phyloP scores from a whole-genome alignment of 441 rosid species.

The Adansonia grandidieri region DNA sequence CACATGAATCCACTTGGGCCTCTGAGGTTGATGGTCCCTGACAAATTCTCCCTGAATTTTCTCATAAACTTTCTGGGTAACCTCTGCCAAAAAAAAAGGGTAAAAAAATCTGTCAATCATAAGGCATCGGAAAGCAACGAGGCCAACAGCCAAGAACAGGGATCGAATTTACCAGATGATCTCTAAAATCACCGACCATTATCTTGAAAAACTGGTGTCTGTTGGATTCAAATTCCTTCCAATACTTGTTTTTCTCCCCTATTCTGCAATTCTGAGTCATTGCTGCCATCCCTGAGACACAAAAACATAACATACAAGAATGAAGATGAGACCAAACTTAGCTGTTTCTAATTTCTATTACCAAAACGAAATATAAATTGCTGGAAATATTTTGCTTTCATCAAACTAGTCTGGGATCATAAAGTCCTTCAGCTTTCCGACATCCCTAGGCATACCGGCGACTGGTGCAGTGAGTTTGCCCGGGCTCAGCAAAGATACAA shows the following conservation, averaged over 20 bases:
- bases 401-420: too few species aligned
- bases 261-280: neutral
- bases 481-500: too few species aligned
- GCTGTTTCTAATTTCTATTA: neutral
- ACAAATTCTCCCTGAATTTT: slow-evolving; percentile 17
- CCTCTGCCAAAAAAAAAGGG: slow-evolving; percentile 12
- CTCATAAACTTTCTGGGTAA: slow-evolving; percentile 25
- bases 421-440: too few species aligned
- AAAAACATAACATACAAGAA: neutral
- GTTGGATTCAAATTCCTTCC: slow-evolving; percentile 5
- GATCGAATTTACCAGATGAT: slow-evolving; percentile 4
- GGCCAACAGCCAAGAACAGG: too few species aligned
- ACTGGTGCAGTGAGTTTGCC: neutral
- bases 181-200: slow-evolving; percentile 14
- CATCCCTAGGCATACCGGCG: too few species aligned
- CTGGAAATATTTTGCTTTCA: neutral
- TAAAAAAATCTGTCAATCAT: neutral
- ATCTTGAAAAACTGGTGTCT: slow-evolving; percentile 11
- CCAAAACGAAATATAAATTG: neutral
- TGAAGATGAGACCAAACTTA: neutral
- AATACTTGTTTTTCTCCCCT: neutral
- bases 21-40: slow-evolving; percentile 21
- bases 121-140: neutral
- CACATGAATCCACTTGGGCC: slow-evolving; percentile 23
- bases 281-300: neutral